Conservation (phyloP, 2,329 filamentous ascomycete species). For the Clonostachys chloroleuca region DNA sequence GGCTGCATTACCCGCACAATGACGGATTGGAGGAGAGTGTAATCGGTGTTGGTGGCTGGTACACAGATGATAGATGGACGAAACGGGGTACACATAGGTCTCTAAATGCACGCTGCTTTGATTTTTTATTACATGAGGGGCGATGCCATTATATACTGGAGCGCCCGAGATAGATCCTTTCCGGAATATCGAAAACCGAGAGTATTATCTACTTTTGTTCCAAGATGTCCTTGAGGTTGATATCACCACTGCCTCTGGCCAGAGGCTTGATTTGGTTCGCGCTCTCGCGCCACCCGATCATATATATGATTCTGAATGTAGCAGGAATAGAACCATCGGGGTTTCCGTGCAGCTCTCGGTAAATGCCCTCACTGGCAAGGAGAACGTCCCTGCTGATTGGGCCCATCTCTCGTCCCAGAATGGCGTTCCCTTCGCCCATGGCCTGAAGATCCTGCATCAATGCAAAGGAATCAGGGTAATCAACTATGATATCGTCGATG, state of each 20-base stretch:
- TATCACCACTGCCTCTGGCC: constrained; percentile 75
- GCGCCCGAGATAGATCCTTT: too few species aligned
- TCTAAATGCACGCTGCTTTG: too few species aligned
- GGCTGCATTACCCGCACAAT: constrained; percentile 92
- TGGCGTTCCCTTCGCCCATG: constrained; percentile 93
- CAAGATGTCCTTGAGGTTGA: constrained; percentile 82
- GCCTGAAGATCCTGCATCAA: constrained; percentile 92
- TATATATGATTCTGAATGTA: constrained; percentile 93
- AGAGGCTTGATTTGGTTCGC: constrained; percentile 75
- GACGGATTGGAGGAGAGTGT: constrained; percentile 85
- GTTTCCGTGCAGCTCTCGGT: constrained; percentile 81
- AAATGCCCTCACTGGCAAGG: constrained; percentile 84
- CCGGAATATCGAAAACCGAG: too few species aligned
- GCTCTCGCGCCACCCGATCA: constrained; percentile 97
- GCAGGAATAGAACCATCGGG: constrained; percentile 74
- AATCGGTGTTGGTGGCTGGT: constrained; percentile 2
- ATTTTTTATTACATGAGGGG: too few species aligned
- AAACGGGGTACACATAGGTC: not conserved
- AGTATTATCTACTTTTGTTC: not conserved
- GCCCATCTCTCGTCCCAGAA: constrained; percentile 78
- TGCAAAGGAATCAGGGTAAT: constrained; percentile 85
- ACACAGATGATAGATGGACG: not conserved
- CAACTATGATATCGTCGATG: constrained; percentile 93
- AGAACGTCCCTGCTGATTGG: constrained; percentile 77
- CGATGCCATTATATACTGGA: too few species aligned